Evolutionary conservation across 2,329 filamentous ascomycete species (phyloP).

Genomic region (Penicillium hordei): DNA sequence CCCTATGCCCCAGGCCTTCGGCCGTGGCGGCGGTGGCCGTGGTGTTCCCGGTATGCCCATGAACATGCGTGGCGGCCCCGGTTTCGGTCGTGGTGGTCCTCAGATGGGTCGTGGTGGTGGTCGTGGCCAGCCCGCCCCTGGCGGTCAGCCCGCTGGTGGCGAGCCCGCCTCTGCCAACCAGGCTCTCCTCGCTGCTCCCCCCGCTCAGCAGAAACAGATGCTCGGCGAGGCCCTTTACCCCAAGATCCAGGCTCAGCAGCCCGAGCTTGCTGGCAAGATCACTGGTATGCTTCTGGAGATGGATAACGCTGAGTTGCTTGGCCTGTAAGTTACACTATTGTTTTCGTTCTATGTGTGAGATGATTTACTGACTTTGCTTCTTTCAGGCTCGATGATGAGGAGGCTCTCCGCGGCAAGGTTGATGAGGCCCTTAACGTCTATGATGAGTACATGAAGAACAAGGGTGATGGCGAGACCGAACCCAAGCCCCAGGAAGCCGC

Average conservation of each 20-base stretch:
- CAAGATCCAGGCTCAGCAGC: conserved; percentile 94
- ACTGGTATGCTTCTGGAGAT: conserved; percentile 99
- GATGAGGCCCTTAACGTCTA: conserved; percentile 96
- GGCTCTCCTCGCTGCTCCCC: conserved; percentile 54
- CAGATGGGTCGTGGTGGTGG: conserved; percentile 45
- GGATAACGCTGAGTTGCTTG: conserved; percentile 92
- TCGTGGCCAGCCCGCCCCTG: conserved; percentile 44
- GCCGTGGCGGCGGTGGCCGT: conserved; percentile 67
- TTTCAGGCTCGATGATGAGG: conserved; percentile 79
- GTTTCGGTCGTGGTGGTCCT: conserved; percentile 47
- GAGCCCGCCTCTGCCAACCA: conserved; percentile 42
- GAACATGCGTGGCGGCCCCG: conserved; percentile 52
- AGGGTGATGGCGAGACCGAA: conserved; percentile 53
- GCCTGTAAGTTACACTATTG: conserved; percentile 70
- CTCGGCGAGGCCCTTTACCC: conserved; percentile 97
- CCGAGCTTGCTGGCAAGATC: conserved; percentile 96
- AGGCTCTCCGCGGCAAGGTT: conserved; percentile 89
- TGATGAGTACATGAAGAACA: conserved; percentile 96
- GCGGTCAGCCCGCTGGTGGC: conserved; percentile 41
- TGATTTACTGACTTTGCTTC: conserved; percentile 19
- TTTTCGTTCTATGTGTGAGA: background rate
- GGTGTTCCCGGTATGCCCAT: conserved; percentile 71
- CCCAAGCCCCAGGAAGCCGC: conserved; percentile 47
- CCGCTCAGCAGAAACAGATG: conserved; percentile 95
- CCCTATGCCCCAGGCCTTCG: conserved; percentile 74